A percentile compares a stretch with the other conserved stretches of the same genome.
These are phyloP conservation scores for Coemansia sp. DNA, from an alignment of 192 early-diverging fungal genomes.

Conservation along the genomic window DNA sequence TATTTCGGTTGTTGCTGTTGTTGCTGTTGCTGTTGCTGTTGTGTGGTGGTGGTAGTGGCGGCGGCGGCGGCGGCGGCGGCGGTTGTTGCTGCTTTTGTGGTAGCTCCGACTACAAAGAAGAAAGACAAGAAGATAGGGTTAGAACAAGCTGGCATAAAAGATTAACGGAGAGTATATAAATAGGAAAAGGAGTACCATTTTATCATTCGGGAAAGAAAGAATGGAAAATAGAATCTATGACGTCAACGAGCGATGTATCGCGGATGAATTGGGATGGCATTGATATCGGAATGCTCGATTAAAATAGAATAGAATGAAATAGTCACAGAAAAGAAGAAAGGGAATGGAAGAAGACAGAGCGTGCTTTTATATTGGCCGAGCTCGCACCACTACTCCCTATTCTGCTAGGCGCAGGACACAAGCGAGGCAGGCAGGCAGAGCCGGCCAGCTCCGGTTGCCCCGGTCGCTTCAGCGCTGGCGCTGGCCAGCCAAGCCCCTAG, in stretches of 20 bases:
- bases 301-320: background rate
- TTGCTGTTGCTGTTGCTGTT: background rate
- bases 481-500: background rate
- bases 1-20: slow-evolving; percentile 11
- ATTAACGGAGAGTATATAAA: background rate
- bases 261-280: background rate
- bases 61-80: no score
- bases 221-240: background rate
- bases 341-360: background rate
- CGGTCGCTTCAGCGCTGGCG: background rate
- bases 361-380: background rate
- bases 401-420: background rate
- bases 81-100: background rate
- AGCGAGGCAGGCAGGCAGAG: background rate
- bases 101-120: background rate
- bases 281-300: no score
- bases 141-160: background rate
- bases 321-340: background rate
- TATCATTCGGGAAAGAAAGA: background rate
- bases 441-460: background rate
- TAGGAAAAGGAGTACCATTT: background rate
- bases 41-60: no score
- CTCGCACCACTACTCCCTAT: background rate
- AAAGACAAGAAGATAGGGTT: background rate
- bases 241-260: background rate